Conservation (phyloP, 2,329 filamentous ascomycete species). For the Aquanectria penicillioides region DNA sequence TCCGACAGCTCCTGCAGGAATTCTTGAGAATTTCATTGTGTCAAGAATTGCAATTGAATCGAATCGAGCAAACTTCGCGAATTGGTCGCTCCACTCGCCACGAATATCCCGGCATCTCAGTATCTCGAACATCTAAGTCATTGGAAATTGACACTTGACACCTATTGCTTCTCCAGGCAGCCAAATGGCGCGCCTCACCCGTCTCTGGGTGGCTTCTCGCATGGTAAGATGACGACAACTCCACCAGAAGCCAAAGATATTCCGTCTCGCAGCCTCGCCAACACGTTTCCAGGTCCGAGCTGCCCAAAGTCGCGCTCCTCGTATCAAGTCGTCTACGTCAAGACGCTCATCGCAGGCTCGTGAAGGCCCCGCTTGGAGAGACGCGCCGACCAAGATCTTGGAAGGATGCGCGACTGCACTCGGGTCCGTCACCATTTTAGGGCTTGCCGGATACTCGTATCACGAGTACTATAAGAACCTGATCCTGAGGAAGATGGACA, state of each 20-base stretch:
- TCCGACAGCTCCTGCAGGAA: too few relatives aligned
- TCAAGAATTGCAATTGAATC: too few relatives aligned
- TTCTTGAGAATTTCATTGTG: too few relatives aligned
- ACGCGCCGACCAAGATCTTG: constrained; percentile 34
- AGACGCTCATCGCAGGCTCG: not conserved
- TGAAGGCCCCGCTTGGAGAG: not conserved
- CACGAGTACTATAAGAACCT: constrained; percentile 68
- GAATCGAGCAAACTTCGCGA: too few relatives aligned
- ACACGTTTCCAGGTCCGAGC: not conserved
- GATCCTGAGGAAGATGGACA: constrained; percentile 77
- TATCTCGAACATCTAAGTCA: too few relatives aligned
- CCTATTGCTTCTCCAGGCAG: too few relatives aligned
- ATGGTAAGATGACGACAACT: not conserved
- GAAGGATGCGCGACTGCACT: constrained; percentile 43
- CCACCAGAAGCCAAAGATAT: too few relatives aligned
- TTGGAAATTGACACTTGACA: too few relatives aligned
- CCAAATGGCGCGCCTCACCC: not conserved
- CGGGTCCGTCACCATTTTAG: constrained; percentile 41
- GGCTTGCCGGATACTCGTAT: constrained; percentile 47
- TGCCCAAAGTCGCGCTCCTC: not conserved
- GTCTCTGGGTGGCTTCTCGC: not conserved
- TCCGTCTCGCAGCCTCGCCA: not conserved
- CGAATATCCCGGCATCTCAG: too few relatives aligned
- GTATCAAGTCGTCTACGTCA: not conserved
- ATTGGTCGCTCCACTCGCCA: too few relatives aligned